phyloP scores from a whole-genome alignment of 345 rosid genomes.

The Citrus trifoliata region DNA sequence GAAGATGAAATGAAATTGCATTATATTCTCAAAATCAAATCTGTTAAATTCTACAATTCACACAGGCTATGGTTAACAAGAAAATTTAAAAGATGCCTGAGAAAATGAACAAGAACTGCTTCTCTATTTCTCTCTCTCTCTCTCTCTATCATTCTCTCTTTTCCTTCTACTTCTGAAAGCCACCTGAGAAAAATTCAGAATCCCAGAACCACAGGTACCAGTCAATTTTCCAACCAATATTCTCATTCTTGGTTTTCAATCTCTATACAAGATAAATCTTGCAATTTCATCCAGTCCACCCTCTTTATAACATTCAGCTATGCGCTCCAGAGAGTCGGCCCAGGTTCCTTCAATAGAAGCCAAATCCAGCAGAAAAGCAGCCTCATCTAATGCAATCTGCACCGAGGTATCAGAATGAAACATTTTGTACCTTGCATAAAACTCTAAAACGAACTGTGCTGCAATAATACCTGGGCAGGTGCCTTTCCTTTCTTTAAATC shows the following conservation, averaged over 20 bases:
- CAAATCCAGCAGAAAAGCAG: conserved; percentile 87
- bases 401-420: not conserved
- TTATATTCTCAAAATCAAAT: not conserved
- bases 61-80: not conserved
- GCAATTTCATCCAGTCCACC: conserved; percentile 68
- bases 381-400: conserved; percentile 67
- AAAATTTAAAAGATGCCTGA: not conserved
- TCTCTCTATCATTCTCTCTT: too few relatives aligned
- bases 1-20: not conserved
- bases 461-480: conserved; percentile 53
- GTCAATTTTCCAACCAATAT: not conserved
- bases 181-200: not conserved
- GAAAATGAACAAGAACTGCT: not conserved
- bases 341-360: conserved; percentile 86
- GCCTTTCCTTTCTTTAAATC: conserved; percentile 88
- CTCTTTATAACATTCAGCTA: conserved; percentile 69
- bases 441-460: not conserved
- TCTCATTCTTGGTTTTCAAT: conserved; percentile 23
- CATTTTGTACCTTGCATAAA: not conserved
- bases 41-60: not conserved
- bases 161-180: not conserved
- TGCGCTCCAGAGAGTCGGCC: conserved; percentile 47
- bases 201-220: not conserved
- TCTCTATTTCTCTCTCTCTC: not conserved
- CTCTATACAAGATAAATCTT: conserved; percentile 50